Conservation (phyloP, 2,329 filamentous ascomycete species). For the Westerdykella sp. region DNA sequence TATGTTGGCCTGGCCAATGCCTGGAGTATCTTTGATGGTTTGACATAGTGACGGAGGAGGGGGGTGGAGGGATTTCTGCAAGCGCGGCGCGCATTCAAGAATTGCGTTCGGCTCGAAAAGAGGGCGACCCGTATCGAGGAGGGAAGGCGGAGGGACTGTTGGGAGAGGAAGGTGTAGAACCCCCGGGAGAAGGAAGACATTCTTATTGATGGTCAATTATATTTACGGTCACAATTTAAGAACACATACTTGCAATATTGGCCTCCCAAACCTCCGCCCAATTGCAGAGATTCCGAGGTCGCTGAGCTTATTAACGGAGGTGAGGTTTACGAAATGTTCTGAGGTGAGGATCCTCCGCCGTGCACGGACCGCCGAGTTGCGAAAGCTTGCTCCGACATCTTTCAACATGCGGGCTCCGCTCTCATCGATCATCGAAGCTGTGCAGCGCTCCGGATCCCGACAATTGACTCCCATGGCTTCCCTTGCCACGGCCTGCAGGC, state of each 20-base stretch:
- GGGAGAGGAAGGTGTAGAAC: constrained; percentile 21
- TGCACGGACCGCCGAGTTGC: neutral
- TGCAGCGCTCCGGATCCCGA: constrained; percentile 11
- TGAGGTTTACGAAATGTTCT: no score
- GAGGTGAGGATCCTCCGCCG: neutral
- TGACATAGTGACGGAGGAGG: constrained; percentile 19
- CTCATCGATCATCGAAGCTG: constrained; percentile 5
- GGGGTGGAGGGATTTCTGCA: constrained; percentile 17
- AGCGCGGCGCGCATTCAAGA: constrained; percentile 9
- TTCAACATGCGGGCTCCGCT: constrained; percentile 20
- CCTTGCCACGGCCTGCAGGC: constrained; percentile 57
- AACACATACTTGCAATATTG: no score
- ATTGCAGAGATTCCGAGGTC: no score
- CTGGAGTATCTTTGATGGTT: constrained; percentile 6
- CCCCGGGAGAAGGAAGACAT: constrained; percentile 31
- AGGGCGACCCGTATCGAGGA: constrained; percentile 28
- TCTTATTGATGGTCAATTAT: constrained; percentile 4
- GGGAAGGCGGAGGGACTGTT: constrained; percentile 26
- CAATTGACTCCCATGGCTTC: constrained; percentile 54
- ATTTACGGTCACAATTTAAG: neutral
- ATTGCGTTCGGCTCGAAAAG: constrained; percentile 21
- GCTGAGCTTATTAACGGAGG: constrained; percentile 3
- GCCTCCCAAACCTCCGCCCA: no score
- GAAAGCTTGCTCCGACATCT: constrained; percentile 21
- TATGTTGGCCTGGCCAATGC: neutral